A percentile compares a stretch with the other conserved stretches of the same genome.
phyloP scores from a whole-genome alignment of 2,329 filamentous ascomycete genomes.

The Pseudopithomyces maydicus region DNA sequence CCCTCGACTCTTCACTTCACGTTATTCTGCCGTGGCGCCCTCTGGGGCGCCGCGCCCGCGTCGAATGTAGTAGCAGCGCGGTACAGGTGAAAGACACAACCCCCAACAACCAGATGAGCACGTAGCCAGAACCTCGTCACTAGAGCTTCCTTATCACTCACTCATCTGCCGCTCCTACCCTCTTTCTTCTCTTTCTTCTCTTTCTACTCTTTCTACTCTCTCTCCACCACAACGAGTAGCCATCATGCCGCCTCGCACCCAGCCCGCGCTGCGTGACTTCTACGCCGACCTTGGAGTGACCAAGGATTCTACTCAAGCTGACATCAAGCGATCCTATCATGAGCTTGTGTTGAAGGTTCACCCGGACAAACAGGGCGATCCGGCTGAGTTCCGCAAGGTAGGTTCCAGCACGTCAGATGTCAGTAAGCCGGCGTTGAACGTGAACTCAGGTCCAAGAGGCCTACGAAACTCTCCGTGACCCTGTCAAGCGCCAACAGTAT shows the following conservation, averaged over 20 bases:
- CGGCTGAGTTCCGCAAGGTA: conserved; percentile 4
- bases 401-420: background rate
- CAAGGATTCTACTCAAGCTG: background rate
- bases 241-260: background rate
- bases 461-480: background rate
- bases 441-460: background rate
- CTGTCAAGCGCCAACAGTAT: background rate
- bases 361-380: background rate
- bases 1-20: background rate
- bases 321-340: background rate
- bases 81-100: background rate
- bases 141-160: no score
- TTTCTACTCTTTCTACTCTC: no score
- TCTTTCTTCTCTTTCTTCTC: no score
- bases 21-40: background rate
- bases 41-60: background rate
- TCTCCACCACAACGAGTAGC: background rate
- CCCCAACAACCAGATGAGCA: background rate
- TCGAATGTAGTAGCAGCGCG: background rate
- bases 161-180: no score
- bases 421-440: background rate
- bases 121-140: no score
- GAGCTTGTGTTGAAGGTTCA: background rate
- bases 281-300: background rate
- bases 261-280: background rate